Percentiles rank a stretch among this genome's conserved stretches.
Evolutionary conservation across 1,139 yeast genomes (phyloP).

Genomic region (Scheffersomyces illinoinensis): DNA sequence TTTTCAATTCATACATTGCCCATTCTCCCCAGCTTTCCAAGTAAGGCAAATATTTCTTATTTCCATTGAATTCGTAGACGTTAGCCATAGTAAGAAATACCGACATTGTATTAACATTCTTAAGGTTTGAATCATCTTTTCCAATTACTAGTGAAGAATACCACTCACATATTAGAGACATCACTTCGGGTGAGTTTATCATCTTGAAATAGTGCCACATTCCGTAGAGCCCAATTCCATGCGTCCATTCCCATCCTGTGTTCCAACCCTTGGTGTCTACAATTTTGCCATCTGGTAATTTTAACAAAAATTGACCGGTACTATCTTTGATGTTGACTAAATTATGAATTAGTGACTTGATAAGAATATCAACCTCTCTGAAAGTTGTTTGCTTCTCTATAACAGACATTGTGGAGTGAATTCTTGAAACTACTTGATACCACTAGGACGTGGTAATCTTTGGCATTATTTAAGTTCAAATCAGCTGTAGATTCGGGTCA

Average conservation of each 20-base stretch:
- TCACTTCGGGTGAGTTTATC: conserved; percentile 19
- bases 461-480: not conserved
- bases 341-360: not conserved
- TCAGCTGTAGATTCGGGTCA: not conserved
- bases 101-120: conserved; percentile 36
- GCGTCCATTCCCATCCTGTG: conserved; percentile 40
- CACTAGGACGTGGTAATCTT: not conserved
- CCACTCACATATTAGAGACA: conserved; percentile 27
- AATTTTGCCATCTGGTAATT: conserved; percentile 31
- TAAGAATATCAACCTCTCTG: not conserved
- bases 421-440: too few relatives aligned
- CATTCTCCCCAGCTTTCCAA: conserved; percentile 36
- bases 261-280: conserved; percentile 37
- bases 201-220: conserved; percentile 35
- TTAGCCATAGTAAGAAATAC: conserved; percentile 30
- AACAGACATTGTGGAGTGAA: not conserved
- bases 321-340: conserved; percentile 18
- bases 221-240: conserved; percentile 33
- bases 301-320: conserved; percentile 27
- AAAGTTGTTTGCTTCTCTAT: not conserved
- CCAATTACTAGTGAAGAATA: conserved; percentile 26
- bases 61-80: conserved; percentile 23
- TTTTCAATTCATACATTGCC: conserved; percentile 29
- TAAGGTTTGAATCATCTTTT: conserved; percentile 29
- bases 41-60: conserved; percentile 23